Conservation (phyloP, 345 rosid genomes). For the Camelina neglecta region DNA sequence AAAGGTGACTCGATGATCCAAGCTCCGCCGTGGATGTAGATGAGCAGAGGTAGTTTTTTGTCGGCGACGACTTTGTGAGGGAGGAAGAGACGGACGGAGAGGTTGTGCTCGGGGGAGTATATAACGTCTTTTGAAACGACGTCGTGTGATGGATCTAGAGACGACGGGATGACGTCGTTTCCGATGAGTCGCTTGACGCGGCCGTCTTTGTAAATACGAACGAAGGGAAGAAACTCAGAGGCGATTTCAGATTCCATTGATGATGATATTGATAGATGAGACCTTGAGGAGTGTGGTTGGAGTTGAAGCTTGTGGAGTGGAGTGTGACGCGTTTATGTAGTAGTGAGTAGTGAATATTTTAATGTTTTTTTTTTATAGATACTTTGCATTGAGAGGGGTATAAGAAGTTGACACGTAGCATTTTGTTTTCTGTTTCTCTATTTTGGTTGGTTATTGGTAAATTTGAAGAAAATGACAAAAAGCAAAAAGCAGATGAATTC, state of each 20-base stretch:
- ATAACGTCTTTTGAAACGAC: slow-evolving; percentile 56
- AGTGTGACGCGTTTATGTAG: too few relatives aligned
- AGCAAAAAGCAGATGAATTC: too few relatives aligned
- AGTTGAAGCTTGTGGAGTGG: neutral
- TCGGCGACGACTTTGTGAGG: slow-evolving; percentile 37
- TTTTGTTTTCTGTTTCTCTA: neutral
- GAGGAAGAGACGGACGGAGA: slow-evolving; percentile 58
- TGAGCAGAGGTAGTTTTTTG: slow-evolving; percentile 52
- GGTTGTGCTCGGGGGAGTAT: slow-evolving; percentile 26
- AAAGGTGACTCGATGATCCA: slow-evolving; percentile 55
- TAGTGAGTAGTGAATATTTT: too few relatives aligned
- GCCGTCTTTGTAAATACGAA: slow-evolving; percentile 52
- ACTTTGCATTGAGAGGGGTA: neutral
- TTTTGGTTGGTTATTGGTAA: too few relatives aligned
- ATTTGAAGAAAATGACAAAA: too few relatives aligned
- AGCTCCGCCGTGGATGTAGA: slow-evolving; percentile 66
- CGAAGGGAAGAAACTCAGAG: slow-evolving; percentile 39
- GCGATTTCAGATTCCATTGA: slow-evolving; percentile 38
- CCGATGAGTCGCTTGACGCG: slow-evolving; percentile 47
- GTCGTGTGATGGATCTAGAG: slow-evolving; percentile 38
- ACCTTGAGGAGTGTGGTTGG: neutral
- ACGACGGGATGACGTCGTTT: slow-evolving; percentile 50
- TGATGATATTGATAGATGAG: neutral
- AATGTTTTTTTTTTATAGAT: too few relatives aligned
- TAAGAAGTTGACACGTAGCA: slow-evolving; percentile 3